phyloP scores from a whole-genome alignment of 2,329 filamentous ascomycete species.

The Penicillium frequentans region DNA sequence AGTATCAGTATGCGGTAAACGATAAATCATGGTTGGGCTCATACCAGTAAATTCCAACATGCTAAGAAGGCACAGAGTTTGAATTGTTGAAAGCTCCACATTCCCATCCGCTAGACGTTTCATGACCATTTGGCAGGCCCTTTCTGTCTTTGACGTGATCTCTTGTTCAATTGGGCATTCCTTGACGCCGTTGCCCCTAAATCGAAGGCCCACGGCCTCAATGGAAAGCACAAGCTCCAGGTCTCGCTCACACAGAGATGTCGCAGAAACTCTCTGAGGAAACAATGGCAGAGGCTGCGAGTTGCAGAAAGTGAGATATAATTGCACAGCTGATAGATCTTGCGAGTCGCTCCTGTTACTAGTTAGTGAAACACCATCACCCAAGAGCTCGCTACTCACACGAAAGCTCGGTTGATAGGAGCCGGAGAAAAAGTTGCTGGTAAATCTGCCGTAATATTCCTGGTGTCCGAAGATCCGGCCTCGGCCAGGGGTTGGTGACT shows the following conservation, averaged over 20 bases:
- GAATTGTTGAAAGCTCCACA: constrained; percentile 35
- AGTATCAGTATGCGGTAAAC: background rate
- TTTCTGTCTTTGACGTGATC: constrained; percentile 19
- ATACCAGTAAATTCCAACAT: constrained; percentile 33
- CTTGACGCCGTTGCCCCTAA: constrained; percentile 14
- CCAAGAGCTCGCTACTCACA: background rate
- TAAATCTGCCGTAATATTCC: background rate
- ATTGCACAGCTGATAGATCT: constrained; percentile 12
- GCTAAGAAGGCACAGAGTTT: constrained; percentile 33
- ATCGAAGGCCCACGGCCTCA: constrained; percentile 30
- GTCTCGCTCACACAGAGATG: constrained; percentile 19
- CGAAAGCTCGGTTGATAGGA: background rate
- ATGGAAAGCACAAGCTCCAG: constrained; percentile 31
- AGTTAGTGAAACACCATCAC: background rate
- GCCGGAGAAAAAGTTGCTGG: background rate
- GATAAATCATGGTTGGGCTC: background rate
- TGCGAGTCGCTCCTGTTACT: background rate
- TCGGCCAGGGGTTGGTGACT: background rate
- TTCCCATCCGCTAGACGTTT: constrained; percentile 25
- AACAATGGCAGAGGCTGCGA: constrained; percentile 36
- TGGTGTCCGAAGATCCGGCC: background rate
- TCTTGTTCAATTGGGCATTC: constrained; percentile 8
- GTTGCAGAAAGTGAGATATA: constrained; percentile 33
- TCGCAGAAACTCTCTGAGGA: constrained; percentile 13
- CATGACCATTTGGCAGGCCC: constrained; percentile 27